These are phyloP conservation scores for Cladosporium sp. DNA, from an alignment of 2,329 filamentous ascomycete genomes.

Conservation along the genomic window DNA sequence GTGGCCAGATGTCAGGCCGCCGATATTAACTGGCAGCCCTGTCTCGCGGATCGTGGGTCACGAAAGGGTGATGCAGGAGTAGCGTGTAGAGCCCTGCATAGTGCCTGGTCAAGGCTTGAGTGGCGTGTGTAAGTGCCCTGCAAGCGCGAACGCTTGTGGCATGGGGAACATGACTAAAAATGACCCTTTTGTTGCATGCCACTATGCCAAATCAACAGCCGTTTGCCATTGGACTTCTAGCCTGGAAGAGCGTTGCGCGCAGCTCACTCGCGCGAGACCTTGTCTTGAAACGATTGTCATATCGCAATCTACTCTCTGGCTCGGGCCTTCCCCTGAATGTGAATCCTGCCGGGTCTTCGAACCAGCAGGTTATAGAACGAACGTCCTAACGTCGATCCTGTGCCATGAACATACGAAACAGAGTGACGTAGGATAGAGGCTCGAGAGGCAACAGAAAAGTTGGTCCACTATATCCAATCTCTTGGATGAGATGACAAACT, in stretches of 20 bases:
- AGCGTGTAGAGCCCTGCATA: constrained; percentile 12
- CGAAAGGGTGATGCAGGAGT: constrained; percentile 16
- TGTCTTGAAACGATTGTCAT: constrained; percentile 10
- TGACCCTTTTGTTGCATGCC: neutral
- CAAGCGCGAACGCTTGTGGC: constrained; percentile 12
- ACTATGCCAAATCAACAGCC: neutral
- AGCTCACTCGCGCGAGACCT: neutral
- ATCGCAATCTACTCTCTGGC: neutral
- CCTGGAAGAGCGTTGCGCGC: neutral
- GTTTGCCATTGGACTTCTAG: neutral
- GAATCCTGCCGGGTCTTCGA: constrained; percentile 12
- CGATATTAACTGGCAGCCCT: constrained; percentile 11
- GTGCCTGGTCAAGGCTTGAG: constrained; percentile 2
- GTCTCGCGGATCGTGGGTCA: constrained; percentile 14
- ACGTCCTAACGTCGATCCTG: neutral
- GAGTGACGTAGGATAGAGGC: neutral
- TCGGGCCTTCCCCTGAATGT: neutral
- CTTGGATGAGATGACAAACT: neutral
- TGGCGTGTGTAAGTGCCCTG: constrained; percentile 15
- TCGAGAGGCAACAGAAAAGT: neutral
- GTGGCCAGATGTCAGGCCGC: constrained; percentile 9
- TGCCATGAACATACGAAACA: neutral
- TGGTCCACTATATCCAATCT: neutral
- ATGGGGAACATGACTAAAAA: constrained; percentile 14
- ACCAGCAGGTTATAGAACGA: neutral